phyloP scores from a whole-genome alignment of 345 rosid genomes.

The Boechera stricta region DNA sequence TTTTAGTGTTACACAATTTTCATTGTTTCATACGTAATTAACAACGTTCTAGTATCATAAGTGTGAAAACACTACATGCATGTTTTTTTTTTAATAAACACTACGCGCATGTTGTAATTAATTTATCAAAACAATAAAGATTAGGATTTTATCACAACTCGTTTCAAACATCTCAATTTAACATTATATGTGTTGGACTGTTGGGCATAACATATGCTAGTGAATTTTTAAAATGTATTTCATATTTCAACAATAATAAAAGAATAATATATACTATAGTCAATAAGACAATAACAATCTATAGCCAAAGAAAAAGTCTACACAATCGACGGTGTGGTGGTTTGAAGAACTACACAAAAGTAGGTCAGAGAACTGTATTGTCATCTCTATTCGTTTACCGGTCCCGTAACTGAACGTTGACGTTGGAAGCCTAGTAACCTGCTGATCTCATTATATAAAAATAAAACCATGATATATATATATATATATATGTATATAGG shows the following conservation, averaged over 20 bases:
- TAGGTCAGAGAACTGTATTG: slow-evolving; percentile 11
- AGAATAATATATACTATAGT: background rate
- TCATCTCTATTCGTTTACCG: slow-evolving; percentile 22
- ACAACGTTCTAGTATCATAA: slow-evolving; percentile 4
- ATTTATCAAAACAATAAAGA: slow-evolving; percentile 3
- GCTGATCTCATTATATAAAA: slow-evolving; percentile 19
- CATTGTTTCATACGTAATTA: slow-evolving; percentile 14
- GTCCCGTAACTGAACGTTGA: slow-evolving; percentile 47
- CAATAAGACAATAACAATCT: background rate
- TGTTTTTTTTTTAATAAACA: background rate
- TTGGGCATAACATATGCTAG: no score
- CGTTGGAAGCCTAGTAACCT: slow-evolving; percentile 29
- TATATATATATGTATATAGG: background rate
- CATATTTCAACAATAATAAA: background rate
- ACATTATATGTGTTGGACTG: no score
- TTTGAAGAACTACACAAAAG: slow-evolving; percentile 3
- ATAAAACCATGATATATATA: background rate
- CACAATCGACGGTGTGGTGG: slow-evolving; percentile 2
- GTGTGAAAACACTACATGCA: background rate
- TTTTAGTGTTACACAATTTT: background rate
- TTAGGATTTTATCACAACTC: background rate
- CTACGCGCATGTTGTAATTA: background rate
- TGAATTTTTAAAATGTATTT: no score
- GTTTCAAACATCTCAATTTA: background rate
- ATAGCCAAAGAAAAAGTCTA: slow-evolving; percentile 29